These are phyloP conservation scores for Ceratocystis albifundus DNA, from an alignment of 2,329 filamentous ascomycete species.

Conservation along the genomic window DNA sequence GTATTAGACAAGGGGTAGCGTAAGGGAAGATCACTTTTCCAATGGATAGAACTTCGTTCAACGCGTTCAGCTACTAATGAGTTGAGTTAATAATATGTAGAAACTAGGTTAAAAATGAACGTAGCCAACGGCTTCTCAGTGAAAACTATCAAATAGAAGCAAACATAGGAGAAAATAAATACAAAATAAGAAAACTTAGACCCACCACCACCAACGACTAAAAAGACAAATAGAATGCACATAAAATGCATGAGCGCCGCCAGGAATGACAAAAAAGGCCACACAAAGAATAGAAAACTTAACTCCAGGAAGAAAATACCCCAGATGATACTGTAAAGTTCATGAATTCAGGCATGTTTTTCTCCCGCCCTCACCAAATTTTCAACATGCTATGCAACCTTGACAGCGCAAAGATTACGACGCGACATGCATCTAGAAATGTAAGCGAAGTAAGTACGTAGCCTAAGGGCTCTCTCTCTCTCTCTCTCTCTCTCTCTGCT, in stretches of 20 bases:
- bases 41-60: too few species aligned
- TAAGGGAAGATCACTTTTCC: too few species aligned
- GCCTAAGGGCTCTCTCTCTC: too few species aligned
- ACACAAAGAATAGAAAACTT: neutral
- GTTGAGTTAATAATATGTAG: neutral
- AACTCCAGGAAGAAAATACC: neutral
- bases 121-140: neutral
- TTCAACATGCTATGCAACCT: neutral
- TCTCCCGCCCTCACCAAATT: neutral
- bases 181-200: neutral
- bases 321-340: slow-evolving; percentile 3
- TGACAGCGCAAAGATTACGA: neutral
- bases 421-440: neutral
- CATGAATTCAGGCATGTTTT: neutral
- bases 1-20: too few species aligned
- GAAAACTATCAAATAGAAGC: neutral
- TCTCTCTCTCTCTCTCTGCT: neutral
- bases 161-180: neutral
- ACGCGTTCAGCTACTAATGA: too few species aligned
- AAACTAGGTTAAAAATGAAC: neutral
- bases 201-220: neutral
- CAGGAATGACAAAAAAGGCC: neutral
- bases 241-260: neutral
- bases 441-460: too few species aligned
- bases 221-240: neutral